Conservation (phyloP, 2,329 filamentous ascomycete genomes). For the Aspergillus fischeri region DNA sequence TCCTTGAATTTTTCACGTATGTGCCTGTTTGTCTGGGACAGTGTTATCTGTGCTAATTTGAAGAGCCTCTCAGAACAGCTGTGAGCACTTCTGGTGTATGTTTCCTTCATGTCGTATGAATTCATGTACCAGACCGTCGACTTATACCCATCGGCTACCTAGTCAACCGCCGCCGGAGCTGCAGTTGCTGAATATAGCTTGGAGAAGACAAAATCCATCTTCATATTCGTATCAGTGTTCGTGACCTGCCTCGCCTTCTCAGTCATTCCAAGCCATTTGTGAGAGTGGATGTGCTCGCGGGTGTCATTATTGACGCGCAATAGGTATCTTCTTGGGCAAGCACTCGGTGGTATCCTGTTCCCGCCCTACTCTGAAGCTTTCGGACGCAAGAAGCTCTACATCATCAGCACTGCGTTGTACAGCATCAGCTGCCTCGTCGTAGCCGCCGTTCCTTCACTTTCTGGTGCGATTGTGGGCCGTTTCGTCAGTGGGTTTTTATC, state of each 20-base stretch:
- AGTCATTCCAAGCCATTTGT: neutral
- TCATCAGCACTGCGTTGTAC: conserved; percentile 27
- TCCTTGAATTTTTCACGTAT: conserved; percentile 33
- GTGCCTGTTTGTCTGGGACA: neutral
- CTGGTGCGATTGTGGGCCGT: conserved; percentile 39
- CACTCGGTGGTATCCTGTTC: conserved; percentile 30
- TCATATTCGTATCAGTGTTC: conserved; percentile 25
- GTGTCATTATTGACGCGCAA: neutral
- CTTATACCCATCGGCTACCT: neutral
- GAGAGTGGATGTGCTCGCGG: neutral
- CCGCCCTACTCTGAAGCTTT: conserved; percentile 38
- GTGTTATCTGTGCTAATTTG: conserved; percentile 8
- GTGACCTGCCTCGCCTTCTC: neutral
- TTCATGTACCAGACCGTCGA: neutral
- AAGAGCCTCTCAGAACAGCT: conserved; percentile 23
- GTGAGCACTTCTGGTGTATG: conserved; percentile 33
- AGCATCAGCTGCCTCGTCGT: conserved; percentile 35
- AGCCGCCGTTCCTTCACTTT: conserved; percentile 33
- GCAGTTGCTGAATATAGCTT: conserved; percentile 25
- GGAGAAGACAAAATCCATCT: conserved; percentile 23
- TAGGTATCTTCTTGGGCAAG: conserved; percentile 35
- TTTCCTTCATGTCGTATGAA: neutral
- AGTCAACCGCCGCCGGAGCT: conserved; percentile 28
- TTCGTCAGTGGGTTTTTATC: conserved; percentile 44
- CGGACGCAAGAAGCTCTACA: conserved; percentile 35